Conservation (phyloP, 805 yeast species). For the Yarrowia sp. region DNA sequence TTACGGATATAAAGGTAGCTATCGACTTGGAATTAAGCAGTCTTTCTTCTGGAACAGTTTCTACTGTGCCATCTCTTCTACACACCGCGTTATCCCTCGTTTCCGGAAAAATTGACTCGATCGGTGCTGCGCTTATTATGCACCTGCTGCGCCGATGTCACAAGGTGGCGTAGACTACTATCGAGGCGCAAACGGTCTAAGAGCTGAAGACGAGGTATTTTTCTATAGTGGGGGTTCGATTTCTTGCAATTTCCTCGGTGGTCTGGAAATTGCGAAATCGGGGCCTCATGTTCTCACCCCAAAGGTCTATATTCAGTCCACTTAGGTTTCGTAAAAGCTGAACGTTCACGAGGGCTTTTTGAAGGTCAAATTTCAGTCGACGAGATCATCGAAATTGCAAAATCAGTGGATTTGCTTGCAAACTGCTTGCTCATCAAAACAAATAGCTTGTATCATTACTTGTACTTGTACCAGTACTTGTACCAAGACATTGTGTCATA, state of each 20-base stretch:
- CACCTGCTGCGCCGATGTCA: slow-evolving; percentile 33
- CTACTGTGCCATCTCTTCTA: not conserved
- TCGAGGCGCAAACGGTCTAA: slow-evolving; percentile 1
- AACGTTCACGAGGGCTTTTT: not conserved
- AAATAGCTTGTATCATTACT: too few species aligned
- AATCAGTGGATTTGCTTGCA: too few species aligned
- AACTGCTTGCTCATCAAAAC: too few species aligned
- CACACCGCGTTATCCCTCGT: not conserved
- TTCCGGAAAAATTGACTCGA: slow-evolving; percentile 1
- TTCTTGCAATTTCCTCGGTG: not conserved
- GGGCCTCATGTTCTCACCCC: not conserved
- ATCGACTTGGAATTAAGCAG: not conserved
- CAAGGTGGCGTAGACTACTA: slow-evolving; percentile 21
- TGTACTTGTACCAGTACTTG: not conserved
- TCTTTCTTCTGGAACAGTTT: too few species aligned
- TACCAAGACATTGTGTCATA: too few species aligned
- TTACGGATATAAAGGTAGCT: too few species aligned
- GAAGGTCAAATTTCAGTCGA: too few species aligned
- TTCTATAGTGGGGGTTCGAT: not conserved
- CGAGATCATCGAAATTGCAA: too few species aligned
- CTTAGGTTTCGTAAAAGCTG: slow-evolving; percentile 11
- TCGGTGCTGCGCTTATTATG: slow-evolving; percentile 28
- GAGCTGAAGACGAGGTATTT: not conserved
- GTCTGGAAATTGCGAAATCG: not conserved
- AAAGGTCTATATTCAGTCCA: not conserved